Conservation (phyloP, 441 rosid species). For the Bruguiera hainesii region DNA sequence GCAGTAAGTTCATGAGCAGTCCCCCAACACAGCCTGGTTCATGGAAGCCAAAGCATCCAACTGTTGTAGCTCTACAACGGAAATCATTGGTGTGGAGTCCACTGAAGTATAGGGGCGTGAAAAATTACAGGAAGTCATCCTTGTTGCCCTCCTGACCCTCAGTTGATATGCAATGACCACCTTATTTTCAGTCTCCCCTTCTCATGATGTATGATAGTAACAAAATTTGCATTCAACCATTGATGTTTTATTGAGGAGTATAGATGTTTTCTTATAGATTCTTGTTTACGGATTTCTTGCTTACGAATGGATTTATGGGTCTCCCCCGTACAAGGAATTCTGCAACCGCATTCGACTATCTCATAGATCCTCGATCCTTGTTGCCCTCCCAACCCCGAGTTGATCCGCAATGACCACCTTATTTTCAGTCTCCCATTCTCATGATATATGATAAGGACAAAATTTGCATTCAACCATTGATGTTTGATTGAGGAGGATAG, state of each 20-base stretch:
- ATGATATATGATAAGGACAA: background rate
- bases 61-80: constrained; percentile 78
- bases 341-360: too few species aligned
- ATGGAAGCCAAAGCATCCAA: constrained; percentile 84
- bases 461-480: too few species aligned
- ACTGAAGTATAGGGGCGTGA: constrained; percentile 51
- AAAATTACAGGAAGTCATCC: constrained; percentile 40
- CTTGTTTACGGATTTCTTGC: too few species aligned
- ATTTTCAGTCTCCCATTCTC: constrained; percentile 2
- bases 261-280: background rate
- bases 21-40: constrained; percentile 51
- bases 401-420: constrained; percentile 16
- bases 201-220: background rate
- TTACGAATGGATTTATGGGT: too few species aligned
- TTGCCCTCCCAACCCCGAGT: constrained; percentile 30
- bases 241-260: background rate
- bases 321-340: too few species aligned
- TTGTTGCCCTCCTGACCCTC: constrained; percentile 33
- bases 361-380: constrained; percentile 12
- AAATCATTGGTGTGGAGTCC: constrained; percentile 94
- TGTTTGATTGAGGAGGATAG: background rate
- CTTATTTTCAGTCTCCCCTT: constrained; percentile 4
- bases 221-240: too few species aligned
- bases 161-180: constrained; percentile 15
- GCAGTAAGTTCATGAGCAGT: constrained; percentile 82